Conservation (phyloP, 2,329 filamentous ascomycete species). For the Ceratocystis destructans region DNA sequence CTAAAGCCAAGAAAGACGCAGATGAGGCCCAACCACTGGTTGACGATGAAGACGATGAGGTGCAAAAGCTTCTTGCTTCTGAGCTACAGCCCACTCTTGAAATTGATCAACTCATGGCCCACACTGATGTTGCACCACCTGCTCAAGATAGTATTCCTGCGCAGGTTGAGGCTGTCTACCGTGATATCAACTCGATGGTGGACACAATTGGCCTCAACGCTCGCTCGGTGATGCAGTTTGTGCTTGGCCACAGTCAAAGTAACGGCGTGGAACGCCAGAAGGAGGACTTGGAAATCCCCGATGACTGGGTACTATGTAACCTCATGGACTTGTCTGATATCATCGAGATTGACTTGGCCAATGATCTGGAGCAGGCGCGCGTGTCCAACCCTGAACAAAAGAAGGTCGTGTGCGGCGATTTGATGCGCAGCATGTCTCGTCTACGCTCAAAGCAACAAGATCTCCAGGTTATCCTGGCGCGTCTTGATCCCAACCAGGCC, state of each 20-base stretch:
- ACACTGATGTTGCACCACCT: constrained; percentile 39
- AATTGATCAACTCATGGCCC: constrained; percentile 55
- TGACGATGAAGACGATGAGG: constrained; percentile 56
- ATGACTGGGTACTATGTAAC: constrained; percentile 64
- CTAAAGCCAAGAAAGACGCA: constrained; percentile 41
- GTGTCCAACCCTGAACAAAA: constrained; percentile 56
- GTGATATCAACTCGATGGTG: constrained; percentile 86
- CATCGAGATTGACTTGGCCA: constrained; percentile 49
- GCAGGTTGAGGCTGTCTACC: constrained; percentile 54
- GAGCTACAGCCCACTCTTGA: constrained; percentile 46
- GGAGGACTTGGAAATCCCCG: constrained; percentile 53
- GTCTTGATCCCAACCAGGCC: constrained; percentile 51
- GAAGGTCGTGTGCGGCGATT: constrained; percentile 51
- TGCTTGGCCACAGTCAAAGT: constrained; percentile 52
- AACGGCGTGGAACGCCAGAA: constrained; percentile 38
- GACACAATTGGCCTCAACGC: constrained; percentile 80
- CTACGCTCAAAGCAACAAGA: constrained; percentile 66
- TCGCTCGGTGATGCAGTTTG: constrained; percentile 49
- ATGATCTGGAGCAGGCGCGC: constrained; percentile 51
- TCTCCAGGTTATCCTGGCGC: constrained; percentile 57
- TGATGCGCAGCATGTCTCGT: constrained; percentile 55
- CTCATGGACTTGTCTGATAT: constrained; percentile 53
- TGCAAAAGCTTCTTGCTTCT: constrained; percentile 48
- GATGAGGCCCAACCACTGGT: constrained; percentile 44
- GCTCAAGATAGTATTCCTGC: constrained; percentile 45